Conservation (phyloP, 352 stramenopile species). For the Pythium chondricola region DNA sequence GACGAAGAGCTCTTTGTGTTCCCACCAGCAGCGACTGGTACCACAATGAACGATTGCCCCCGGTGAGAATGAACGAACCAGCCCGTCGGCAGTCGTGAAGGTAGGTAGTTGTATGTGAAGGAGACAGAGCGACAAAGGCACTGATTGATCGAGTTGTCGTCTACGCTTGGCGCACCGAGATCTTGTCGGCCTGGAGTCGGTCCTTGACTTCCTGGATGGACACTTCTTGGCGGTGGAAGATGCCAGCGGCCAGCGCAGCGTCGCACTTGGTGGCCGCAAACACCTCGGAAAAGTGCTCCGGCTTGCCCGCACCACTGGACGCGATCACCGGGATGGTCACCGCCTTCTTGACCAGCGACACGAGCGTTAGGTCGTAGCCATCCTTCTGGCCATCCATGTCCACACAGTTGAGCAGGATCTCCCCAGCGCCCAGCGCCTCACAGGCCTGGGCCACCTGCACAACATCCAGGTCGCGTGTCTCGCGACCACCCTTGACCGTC, state of each 20-base stretch:
- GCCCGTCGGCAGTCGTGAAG: no score
- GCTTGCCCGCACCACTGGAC: conserved; percentile 93
- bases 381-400: conserved; percentile 97
- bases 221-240: conserved; percentile 98
- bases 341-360: conserved; percentile 67
- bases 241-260: conserved; percentile 96
- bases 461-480: conserved; percentile 85
- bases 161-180: conserved; percentile 68
- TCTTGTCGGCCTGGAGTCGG: conserved; percentile 67
- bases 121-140: no score
- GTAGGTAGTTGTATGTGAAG: no score
- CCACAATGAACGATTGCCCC: no score
- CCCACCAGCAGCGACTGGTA: no score
- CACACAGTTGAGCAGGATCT: conserved; percentile 98
- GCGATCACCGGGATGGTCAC: conserved; percentile 97
- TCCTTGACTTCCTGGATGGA: conserved; percentile 93
- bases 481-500: conserved; percentile 94
- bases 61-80: no score
- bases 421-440: conserved; percentile 93
- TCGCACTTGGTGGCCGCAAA: conserved; percentile 91
- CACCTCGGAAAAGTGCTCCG: conserved; percentile 94
- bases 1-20: conserved; percentile 7
- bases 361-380: conserved; percentile 77
- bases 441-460: conserved; percentile 82
- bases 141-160: no score